Evolutionary conservation across 2,329 filamentous ascomycete species (phyloP).

Genomic region (Clarireedia monteithiana): DNA sequence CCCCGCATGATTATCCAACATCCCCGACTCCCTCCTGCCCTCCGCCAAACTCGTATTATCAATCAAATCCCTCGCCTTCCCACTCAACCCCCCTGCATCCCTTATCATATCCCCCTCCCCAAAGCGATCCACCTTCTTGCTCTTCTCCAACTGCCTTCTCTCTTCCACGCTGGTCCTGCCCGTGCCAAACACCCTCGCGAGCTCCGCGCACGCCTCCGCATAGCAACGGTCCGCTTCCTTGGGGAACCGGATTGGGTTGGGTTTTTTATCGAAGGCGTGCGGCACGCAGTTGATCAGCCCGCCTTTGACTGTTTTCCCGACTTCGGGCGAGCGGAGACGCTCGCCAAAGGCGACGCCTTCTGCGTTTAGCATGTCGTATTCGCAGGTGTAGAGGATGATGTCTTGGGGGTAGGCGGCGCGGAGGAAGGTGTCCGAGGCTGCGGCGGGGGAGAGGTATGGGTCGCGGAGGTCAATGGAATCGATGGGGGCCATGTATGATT

Average conservation of each 20-base stretch:
- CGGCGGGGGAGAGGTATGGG: conserved; percentile 49
- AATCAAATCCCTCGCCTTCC: background rate
- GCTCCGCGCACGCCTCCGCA: conserved; percentile 26
- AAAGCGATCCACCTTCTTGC: conserved; percentile 23
- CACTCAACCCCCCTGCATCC: background rate
- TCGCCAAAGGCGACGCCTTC: conserved; percentile 55
- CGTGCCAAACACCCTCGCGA: conserved; percentile 23
- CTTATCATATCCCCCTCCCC: conserved; percentile 13
- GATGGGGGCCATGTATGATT: conserved; percentile 48
- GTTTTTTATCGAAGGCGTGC: conserved; percentile 61
- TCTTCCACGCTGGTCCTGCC: conserved; percentile 19
- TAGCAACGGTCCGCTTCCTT: conserved; percentile 26
- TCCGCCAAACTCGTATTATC: conserved; percentile 5
- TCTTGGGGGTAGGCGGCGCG: conserved; percentile 39
- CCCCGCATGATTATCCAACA: conserved; percentile 6
- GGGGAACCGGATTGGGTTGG: conserved; percentile 45
- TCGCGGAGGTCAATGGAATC: conserved; percentile 37
- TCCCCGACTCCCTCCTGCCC: background rate
- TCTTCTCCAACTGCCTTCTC: conserved; percentile 20
- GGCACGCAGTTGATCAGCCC: conserved; percentile 50
- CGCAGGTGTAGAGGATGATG: conserved; percentile 53
- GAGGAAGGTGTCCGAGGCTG: conserved; percentile 46
- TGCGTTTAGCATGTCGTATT: conserved; percentile 56
- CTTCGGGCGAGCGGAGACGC: conserved; percentile 39
- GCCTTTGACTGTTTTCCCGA: conserved; percentile 50